phyloP scores from a whole-genome alignment of 805 yeast genomes.

The Candida michaelii region DNA sequence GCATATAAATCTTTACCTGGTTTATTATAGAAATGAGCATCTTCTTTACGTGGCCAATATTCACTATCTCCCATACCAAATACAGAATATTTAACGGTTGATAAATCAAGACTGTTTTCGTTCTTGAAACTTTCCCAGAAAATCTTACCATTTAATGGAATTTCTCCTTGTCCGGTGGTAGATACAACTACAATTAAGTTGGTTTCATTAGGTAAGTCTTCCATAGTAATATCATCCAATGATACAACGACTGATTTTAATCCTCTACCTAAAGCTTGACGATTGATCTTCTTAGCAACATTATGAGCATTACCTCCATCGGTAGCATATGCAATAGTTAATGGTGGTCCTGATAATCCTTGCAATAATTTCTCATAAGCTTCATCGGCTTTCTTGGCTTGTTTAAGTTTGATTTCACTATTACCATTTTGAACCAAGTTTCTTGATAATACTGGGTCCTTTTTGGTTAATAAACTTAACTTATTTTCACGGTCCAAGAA shows the following conservation, averaged over 20 bases:
- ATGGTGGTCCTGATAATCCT: conserved; percentile 89
- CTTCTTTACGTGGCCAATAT: conserved; percentile 98
- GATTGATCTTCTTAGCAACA: conserved; percentile 73
- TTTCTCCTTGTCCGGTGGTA: conserved; percentile 86
- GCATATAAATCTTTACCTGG: conserved; percentile 75
- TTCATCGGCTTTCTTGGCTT: conserved; percentile 66
- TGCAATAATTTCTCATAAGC: conserved; percentile 78
- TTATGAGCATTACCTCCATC: conserved; percentile 89
- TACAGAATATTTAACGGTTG: conserved; percentile 55
- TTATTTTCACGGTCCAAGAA: conserved; percentile 90
- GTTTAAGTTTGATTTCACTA: conserved; percentile 55
- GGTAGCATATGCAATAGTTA: conserved; percentile 82
- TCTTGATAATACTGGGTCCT: conserved; percentile 74
- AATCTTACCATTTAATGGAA: conserved; percentile 77
- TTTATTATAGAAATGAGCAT: conserved; percentile 88
- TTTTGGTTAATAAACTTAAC: conserved; percentile 69
- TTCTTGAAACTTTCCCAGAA: conserved; percentile 72
- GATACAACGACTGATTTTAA: conserved; percentile 63
- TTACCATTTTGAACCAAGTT: conserved; percentile 65
- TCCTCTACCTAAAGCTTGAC: conserved; percentile 80
- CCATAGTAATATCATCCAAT: conserved; percentile 71
- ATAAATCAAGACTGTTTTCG: conserved; percentile 63
- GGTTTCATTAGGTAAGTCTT: conserved; percentile 69
- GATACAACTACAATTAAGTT: conserved; percentile 69
- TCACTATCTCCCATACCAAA: conserved; percentile 81